phyloP scores from a whole-genome alignment of 2,329 filamentous ascomycete genomes.

The Bimuria novae-zelandiae region DNA sequence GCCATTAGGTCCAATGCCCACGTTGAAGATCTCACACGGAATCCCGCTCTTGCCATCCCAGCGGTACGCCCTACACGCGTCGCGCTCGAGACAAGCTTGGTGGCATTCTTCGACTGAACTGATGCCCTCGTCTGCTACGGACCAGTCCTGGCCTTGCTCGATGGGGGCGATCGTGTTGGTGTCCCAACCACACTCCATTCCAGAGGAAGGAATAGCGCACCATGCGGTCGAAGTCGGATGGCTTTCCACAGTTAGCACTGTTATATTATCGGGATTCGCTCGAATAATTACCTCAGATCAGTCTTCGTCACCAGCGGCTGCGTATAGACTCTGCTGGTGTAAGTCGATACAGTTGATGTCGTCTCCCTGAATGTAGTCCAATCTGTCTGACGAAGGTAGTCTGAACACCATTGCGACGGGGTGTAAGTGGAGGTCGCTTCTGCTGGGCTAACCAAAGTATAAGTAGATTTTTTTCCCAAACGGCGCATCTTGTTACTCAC shows the following conservation, averaged over 20 bases:
- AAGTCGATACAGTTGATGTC: constrained; percentile 8
- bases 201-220: constrained; percentile 17
- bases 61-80: constrained; percentile 18
- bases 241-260: background rate
- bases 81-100: constrained; percentile 20
- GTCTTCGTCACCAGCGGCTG: constrained; percentile 19
- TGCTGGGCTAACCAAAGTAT: constrained; percentile 12
- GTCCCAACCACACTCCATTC: constrained; percentile 22
- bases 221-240: constrained; percentile 21
- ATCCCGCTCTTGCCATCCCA: constrained; percentile 4
- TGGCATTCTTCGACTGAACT: constrained; percentile 19
- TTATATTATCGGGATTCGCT: background rate
- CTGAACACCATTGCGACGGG: constrained; percentile 18
- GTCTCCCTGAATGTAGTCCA: constrained; percentile 9
- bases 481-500: constrained; percentile 9
- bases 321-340: constrained; percentile 14
- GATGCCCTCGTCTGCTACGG: constrained; percentile 10
- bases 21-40: constrained; percentile 22
- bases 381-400: constrained; percentile 17
- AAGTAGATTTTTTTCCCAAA: background rate
- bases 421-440: constrained; percentile 20
- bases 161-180: constrained; percentile 18
- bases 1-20: constrained; percentile 17
- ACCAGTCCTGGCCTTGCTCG: constrained; percentile 20
- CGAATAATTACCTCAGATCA: constrained; percentile 13